Evolutionary conservation across 257 asterid species (phyloP).

Genomic region (Eucommia ulmoides): DNA sequence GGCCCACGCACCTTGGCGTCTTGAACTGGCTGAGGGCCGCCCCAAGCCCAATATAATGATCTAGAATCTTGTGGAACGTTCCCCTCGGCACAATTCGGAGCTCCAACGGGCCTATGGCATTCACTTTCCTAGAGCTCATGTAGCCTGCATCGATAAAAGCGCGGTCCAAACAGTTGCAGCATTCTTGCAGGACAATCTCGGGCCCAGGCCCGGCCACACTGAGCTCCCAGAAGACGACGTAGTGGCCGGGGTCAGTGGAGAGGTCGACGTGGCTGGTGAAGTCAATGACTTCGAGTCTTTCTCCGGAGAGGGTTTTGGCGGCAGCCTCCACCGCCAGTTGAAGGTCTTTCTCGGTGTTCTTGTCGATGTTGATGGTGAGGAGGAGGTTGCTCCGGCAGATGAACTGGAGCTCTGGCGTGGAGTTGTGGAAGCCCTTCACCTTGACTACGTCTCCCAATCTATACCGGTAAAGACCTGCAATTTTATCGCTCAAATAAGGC

Average conservation of each 20-base stretch:
- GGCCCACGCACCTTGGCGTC: conserved; percentile 81
- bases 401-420: conserved; percentile 82
- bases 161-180: conserved; percentile 79
- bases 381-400: conserved; percentile 79
- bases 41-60: conserved; percentile 78
- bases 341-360: conserved; percentile 83
- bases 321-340: conserved; percentile 82
- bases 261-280: conserved; percentile 68
- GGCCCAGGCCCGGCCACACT: conserved; percentile 60
- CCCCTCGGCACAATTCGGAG: conserved; percentile 57
- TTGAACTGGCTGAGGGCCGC: conserved; percentile 98
- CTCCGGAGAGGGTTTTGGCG: conserved; percentile 33
- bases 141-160: conserved; percentile 80
- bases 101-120: conserved; percentile 62
- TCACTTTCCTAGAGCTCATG: conserved; percentile 51
- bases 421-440: conserved; percentile 73
- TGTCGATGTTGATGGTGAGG: conserved; percentile 81
- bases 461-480: conserved; percentile 83
- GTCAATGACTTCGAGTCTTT: conserved; percentile 68
- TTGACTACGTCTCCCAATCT: conserved; percentile 80
- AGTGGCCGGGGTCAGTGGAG: conserved; percentile 58
- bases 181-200: conserved; percentile 41
- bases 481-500: too few species aligned
- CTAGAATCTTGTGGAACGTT: conserved; percentile 77
- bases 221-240: conserved; percentile 74